These are phyloP conservation scores for Raffaelea ambrosiae DNA, from an alignment of 2,329 filamentous ascomycete species.

Conservation along the genomic window DNA sequence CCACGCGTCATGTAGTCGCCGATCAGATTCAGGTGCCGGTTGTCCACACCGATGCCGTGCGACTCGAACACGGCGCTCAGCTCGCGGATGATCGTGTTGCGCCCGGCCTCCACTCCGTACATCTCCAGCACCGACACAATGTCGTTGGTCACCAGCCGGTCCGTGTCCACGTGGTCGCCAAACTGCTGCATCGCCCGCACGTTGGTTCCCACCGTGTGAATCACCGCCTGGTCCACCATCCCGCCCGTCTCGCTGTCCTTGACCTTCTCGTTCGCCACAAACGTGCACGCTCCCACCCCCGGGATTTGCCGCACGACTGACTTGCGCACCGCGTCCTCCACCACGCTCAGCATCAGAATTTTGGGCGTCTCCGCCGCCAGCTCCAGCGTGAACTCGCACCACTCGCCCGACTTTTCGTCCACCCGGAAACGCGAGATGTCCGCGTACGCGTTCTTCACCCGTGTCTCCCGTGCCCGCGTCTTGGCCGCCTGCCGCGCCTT, in stretches of 20 bases:
- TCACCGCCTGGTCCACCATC: constrained; percentile 41
- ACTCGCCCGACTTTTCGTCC: constrained; percentile 62
- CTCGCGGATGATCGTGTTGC: constrained; percentile 78
- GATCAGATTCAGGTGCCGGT: constrained; percentile 88
- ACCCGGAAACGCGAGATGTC: constrained; percentile 73
- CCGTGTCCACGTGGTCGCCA: constrained; percentile 74
- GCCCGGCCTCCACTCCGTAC: constrained; percentile 91
- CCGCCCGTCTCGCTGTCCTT: constrained; percentile 38
- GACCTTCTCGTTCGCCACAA: constrained; percentile 51
- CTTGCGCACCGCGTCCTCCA: constrained; percentile 70
- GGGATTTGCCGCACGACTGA: constrained; percentile 82
- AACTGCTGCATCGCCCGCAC: constrained; percentile 85
- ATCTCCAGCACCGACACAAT: constrained; percentile 74
- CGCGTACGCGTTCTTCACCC: constrained; percentile 53
- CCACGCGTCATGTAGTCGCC: constrained; percentile 96
- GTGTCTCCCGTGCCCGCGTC: constrained; percentile 45
- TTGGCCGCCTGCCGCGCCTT: constrained; percentile 26
- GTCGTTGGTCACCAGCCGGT: constrained; percentile 85
- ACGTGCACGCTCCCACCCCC: constrained; percentile 64
- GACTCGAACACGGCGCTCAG: constrained; percentile 76
- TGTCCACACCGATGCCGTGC: constrained; percentile 89
- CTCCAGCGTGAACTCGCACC: constrained; percentile 74
- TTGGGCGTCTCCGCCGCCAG: constrained; percentile 78
- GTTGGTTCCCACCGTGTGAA: constrained; percentile 81
- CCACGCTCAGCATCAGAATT: constrained; percentile 83